These are phyloP conservation scores for Nemania sp. DNA, from an alignment of 2,329 filamentous ascomycete genomes.

Conservation along the genomic window DNA sequence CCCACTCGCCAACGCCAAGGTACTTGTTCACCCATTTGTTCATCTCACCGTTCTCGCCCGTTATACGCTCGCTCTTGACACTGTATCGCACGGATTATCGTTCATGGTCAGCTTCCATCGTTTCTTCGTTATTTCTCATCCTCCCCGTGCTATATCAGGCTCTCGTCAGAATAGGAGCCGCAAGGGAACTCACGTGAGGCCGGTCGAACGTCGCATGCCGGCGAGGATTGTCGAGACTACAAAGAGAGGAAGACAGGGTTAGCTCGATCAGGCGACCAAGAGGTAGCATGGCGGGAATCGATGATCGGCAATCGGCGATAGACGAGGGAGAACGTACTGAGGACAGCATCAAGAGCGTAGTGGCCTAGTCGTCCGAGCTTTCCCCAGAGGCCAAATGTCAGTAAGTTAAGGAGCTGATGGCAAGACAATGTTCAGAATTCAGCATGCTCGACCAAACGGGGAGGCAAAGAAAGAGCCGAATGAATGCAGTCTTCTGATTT, in stretches of 20 bases:
- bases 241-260: constrained; percentile 46
- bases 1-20: constrained; percentile 93
- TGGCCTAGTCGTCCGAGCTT: constrained; percentile 94
- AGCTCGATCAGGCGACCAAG: neutral
- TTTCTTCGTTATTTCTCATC: neutral
- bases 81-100: constrained; percentile 67
- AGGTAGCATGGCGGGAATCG: neutral
- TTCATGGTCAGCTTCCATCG: constrained; percentile 22
- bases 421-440: constrained; percentile 58
- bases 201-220: constrained; percentile 96
- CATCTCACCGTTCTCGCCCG: constrained; percentile 83
- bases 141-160: neutral
- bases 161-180: constrained; percentile 34
- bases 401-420: constrained; percentile 71
- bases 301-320: neutral
- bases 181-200: constrained; percentile 85
- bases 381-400: constrained; percentile 75
- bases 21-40: constrained; percentile 94
- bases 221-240: constrained; percentile 95
- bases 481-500: neutral
- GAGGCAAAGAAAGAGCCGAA: neutral
- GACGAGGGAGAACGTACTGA: constrained; percentile 70
- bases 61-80: constrained; percentile 86
- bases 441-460: constrained; percentile 30
- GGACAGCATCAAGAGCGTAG: constrained; percentile 95